Evolutionary conservation across 2,329 filamentous ascomycete species (phyloP), one percentile per base, ranked within the genome.

Genomic region (Ophiocordyceps robertsii): DNA sequence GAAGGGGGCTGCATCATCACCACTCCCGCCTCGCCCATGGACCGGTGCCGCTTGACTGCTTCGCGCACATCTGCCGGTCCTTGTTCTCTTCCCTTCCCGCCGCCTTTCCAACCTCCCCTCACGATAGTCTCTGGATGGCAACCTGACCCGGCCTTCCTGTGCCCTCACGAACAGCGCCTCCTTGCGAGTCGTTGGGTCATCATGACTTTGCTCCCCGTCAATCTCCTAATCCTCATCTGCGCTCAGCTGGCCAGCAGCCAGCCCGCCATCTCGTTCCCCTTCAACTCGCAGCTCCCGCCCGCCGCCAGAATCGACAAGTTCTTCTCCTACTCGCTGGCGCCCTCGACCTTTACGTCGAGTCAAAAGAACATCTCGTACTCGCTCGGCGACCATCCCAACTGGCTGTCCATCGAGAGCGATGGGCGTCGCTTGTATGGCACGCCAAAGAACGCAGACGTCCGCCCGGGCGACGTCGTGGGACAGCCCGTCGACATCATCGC

Each of bases 241-340:
- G 33, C 56, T 35, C 49, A 48, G 27, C 49, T 62, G 30, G 58
- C 56, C n/a, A 49, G 45, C 32, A 58, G 64, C 41, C 54, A 59
- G 16, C 73, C 73, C 11, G 53, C 58, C 21, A 55, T 69, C 39
- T 64, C 68, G 38, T 90, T 89, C 51, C 87, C 87, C 1, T 70
- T 94, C 59, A 93, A 92, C 61, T 80, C 84, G 3, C 88, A 95
- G 59, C 72, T 93, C 1, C 87, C 87, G 29, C 81, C 82, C 4
- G 81, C 89, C 42, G 87, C 85, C 17, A 74, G 83, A 49, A 68
- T 84, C 45, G 74, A 72, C 35, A 56, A 80, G 51, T 68, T 70
- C 3, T 92, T 86, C 60, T 73, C 68, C 10, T 87, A 89, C 54
- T 68, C 74, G 29, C 84, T 94, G 53, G 82, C 84, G 10, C 61